A percentile compares a stretch with the other conserved stretches of the same genome.
Conservation (phyloP, 2,329 filamentous ascomycete species). For the Lecanicillium sp. region DNA sequence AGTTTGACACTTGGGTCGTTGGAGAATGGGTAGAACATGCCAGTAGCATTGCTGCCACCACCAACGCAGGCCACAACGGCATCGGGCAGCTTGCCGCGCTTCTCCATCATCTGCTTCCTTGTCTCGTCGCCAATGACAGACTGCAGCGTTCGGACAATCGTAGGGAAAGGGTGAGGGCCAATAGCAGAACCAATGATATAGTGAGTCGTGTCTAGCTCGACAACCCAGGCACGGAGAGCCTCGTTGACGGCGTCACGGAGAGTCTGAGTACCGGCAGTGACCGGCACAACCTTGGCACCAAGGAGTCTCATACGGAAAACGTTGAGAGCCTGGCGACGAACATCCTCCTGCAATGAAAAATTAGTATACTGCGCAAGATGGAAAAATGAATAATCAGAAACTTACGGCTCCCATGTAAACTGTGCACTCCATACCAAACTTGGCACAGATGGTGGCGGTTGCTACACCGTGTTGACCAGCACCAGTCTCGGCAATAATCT, state of each 20-base stretch:
- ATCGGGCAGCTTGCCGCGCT: constrained; percentile 83
- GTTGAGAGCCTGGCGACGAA: constrained; percentile 90
- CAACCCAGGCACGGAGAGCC: constrained; percentile 88
- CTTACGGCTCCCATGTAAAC: constrained; percentile 87
- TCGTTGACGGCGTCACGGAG: constrained; percentile 90
- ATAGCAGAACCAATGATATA: constrained; percentile 98
- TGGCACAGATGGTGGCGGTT: constrained; percentile 93
- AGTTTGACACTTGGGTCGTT: constrained; percentile 79
- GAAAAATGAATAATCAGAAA: constrained; percentile 7
- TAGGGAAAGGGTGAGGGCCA: constrained; percentile 94
- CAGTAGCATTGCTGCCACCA: constrained; percentile 87
- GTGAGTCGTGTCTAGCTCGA: constrained; percentile 86
- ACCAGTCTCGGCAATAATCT: constrained; percentile 96
- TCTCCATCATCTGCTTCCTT: constrained; percentile 79
- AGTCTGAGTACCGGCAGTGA: constrained; percentile 81
- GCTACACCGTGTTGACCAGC: constrained; percentile 97
- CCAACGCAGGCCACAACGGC: constrained; percentile 95
- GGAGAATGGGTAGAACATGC: constrained; percentile 97
- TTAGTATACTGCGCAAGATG: constrained; percentile 13
- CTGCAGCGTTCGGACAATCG: constrained; percentile 95
- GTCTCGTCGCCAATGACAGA: constrained; percentile 94
- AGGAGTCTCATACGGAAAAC: constrained; percentile 98
- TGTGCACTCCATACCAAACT: constrained; percentile 96
- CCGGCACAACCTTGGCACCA: constrained; percentile 84
- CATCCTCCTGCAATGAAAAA: constrained; percentile 60